Base-by-base conservation (phyloP, 1,284 basidiomycete species). In the Mycena citricolor region DNA sequence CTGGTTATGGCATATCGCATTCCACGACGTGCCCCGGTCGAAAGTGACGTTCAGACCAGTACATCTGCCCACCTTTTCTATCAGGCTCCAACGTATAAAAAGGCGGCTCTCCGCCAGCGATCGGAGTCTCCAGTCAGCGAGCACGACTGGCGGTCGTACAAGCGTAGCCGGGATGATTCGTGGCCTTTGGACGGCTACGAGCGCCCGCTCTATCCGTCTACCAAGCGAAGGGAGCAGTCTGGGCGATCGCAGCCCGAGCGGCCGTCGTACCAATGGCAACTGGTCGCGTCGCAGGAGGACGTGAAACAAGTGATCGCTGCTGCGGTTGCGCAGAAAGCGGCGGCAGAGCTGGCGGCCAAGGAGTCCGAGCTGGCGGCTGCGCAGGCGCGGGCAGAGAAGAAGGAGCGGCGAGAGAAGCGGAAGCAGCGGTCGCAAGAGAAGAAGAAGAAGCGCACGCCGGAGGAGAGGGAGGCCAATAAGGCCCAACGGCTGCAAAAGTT, bases 401-500 rank as follows among this genome's bases (percentile, higher is more conserved):
- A 56, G 8, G 63, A 62, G 39, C 52, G 54, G 42, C 64, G 57
- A 50, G 61, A 60, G 49, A 69, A 62, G 58, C 57, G 33, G 55
- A 61, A 60, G 53, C 52, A 59, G 34, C 54, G 62, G 22, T 63
- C 63, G 42, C 68, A 67, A 49, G 75, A 74, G 56, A 57, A 58
- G 25, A 76, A 71, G 58, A 73, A 71, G 54, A 54, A 48, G 34
- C 64, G 65, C 54, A 63, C 73, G 34, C 64, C 69, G 44, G 77
- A 83, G 56, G 77, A 81, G 56, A 79, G 73, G 62, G 79, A 85
- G 57, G 74, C 71, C 8, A 71, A 74, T 45, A 93, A 90, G 70
- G 90, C 94, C 67, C 94, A 90, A 73, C 70, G 79, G 54, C 64
- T 97, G 51, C 65, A 83, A 54, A 92, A 91, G 63, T 74, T 97